These are phyloP conservation scores for Prunus mira DNA, from an alignment of 306 rosid genomes.

Conservation along the genomic window DNA sequence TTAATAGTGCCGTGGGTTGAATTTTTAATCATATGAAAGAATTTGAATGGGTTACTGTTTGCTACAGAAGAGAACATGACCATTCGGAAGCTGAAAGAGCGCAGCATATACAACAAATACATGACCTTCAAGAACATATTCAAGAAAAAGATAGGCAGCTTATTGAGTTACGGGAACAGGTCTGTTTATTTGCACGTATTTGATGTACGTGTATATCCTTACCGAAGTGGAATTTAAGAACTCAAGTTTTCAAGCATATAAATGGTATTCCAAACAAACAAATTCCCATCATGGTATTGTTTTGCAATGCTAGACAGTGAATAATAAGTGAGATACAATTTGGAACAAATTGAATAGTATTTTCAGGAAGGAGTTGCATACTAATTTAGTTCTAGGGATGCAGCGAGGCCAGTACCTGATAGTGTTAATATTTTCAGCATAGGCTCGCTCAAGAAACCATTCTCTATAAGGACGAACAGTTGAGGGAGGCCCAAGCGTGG, in stretches of 20 bases:
- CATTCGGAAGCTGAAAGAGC: constrained; percentile 97
- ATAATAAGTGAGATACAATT: constrained; percentile 2
- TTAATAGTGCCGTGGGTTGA: constrained; percentile 3
- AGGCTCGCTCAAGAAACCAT: constrained; percentile 86
- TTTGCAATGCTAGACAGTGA: neutral
- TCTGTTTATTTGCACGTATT: constrained; percentile 17
- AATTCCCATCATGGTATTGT: neutral
- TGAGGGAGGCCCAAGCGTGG: constrained; percentile 97
- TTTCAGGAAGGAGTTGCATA: neutral
- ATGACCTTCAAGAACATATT: constrained; percentile 85
- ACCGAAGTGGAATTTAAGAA: neutral
- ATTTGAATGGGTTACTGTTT: constrained; percentile 1
- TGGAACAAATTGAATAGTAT: neutral
- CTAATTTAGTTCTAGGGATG: neutral
- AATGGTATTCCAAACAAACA: neutral
- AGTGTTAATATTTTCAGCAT: constrained; percentile 61
- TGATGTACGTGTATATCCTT: constrained; percentile 5
- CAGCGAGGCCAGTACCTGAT: constrained; percentile 2
- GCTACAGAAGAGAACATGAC: constrained; percentile 88
- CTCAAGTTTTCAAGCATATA: neutral
- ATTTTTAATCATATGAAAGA: constrained; percentile 1
- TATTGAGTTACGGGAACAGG: constrained; percentile 92
- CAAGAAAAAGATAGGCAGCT: constrained; percentile 95
- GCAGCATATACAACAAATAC: constrained; percentile 82
- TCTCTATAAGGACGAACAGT: constrained; percentile 81